Evolutionary conservation across 2,329 filamentous ascomycete genomes (phyloP), one percentile per base, ranked within the genome.

Genomic region (Hymenoscyphus albidus): DNA sequence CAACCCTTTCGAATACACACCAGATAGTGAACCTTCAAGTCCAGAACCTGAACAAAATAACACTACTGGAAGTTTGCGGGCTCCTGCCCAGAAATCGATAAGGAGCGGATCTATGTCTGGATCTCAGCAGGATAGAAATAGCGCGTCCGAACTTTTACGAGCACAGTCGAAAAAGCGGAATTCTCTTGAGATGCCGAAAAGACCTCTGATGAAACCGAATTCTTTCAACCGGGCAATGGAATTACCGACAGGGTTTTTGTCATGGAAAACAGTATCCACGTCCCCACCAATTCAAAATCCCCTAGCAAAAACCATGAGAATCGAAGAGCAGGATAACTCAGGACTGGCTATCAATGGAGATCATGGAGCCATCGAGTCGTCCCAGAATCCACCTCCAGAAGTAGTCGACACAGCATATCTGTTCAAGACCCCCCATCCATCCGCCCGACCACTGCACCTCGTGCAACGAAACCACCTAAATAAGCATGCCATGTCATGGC

Each of bases 301-400:
- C 44, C n/a, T 10, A 51, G n/a, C 44, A 51, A n/a, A n/a, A 18
- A 10, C 44, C 9, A 22, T 10, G 6, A 22, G 22, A 12, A 22
- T 22, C 3, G 44, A 51, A 9, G n/a, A 39, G 35, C 18, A 18
- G 31, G 31, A n/a, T n/a, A 42, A 39, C 1, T 42, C 35, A 1
- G 39, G n/a, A 42, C 32, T 18, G n/a, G 6, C n/a, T 7, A 42
- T 6, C 5, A 38, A 10, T 40, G n/a, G 5, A 27, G 12, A 5
- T 22, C 16, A 16, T 27, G 7, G 27, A 16, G 42, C 58, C n/a
- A 59, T 59, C 6, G 58, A 59, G 35, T 59, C 58, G 3, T 59
- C 58, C 10, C 58, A 44, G 2, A 59, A 59, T 16, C 58, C 58
- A 13, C 58, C 58, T 1, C 58, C 58, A 12, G 58, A 59, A 40